These are phyloP conservation scores for Penicillium psychrosexuale DNA, from an alignment of 2,329 filamentous ascomycete species.

Conservation along the genomic window DNA sequence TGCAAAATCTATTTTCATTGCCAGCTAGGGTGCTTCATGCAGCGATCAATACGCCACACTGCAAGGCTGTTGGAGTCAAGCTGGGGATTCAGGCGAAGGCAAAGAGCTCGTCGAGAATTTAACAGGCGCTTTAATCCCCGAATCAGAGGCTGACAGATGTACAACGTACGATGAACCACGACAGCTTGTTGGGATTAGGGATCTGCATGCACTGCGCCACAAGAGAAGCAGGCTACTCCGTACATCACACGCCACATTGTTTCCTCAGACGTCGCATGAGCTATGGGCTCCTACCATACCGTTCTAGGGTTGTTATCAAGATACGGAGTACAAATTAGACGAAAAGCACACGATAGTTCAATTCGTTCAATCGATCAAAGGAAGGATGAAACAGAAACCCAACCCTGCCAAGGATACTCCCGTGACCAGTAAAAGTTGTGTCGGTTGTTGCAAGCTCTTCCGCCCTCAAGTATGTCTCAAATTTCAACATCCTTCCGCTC, in stretches of 20 bases:
- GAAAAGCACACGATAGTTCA: background rate
- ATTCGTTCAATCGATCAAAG: background rate
- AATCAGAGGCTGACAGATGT: slow-evolving; percentile 1
- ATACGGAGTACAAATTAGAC: background rate
- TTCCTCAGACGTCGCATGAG: background rate
- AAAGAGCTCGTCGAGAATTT: background rate
- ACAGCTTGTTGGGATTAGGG: background rate
- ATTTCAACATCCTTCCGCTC: background rate
- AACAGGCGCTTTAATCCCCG: background rate
- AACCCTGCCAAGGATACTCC: background rate
- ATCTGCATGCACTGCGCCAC: slow-evolving; percentile 7
- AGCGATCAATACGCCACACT: background rate
- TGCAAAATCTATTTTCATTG: background rate
- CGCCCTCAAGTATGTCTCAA: background rate
- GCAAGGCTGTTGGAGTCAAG: background rate
- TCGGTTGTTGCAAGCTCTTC: background rate
- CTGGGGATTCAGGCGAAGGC: background rate
- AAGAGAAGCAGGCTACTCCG: background rate
- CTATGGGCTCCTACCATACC: no score
- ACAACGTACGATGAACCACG: background rate
- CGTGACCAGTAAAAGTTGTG: background rate
- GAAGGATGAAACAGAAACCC: background rate
- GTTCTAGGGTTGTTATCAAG: no score
- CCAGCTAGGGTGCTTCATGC: background rate
- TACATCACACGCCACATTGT: background rate